phyloP scores from a whole-genome alignment of 177 flowering plant genomes.

The Vitis hybrid region DNA sequence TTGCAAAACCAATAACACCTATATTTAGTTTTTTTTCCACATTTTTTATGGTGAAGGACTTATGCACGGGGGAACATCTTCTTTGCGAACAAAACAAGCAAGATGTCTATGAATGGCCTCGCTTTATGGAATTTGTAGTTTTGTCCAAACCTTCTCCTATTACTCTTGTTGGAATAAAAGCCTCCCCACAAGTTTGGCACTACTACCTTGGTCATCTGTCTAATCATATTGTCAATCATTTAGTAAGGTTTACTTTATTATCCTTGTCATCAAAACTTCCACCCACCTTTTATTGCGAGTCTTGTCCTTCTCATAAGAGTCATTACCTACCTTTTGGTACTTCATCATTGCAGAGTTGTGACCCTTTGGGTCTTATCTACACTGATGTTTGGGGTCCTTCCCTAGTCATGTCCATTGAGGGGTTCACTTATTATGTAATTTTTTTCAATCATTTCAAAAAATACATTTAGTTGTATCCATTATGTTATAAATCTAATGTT shows the following conservation, averaged over 20 bases:
- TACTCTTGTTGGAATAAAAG: not conserved
- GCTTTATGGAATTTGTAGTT: too few species aligned
- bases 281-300: not conserved
- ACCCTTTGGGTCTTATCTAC: not conserved
- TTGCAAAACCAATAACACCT: too few species aligned
- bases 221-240: not conserved
- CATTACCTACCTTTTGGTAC: not conserved
- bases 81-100: too few species aligned
- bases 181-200: not conserved
- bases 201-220: not conserved
- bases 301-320: not conserved
- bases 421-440: not conserved
- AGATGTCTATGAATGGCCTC: too few species aligned
- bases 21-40: too few species aligned
- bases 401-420: not conserved
- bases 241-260: not conserved
- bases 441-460: not conserved
- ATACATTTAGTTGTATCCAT: not conserved
- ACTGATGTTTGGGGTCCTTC: not conserved
- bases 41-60: too few species aligned
- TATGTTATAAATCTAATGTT: not conserved
- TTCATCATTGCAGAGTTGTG: not conserved
- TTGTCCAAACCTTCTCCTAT: not conserved
- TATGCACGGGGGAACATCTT: too few species aligned
- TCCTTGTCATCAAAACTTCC: not conserved